Conservation (phyloP, 495 filamentous ascomycete species). For the Saxispiralis lemnorum region DNA sequence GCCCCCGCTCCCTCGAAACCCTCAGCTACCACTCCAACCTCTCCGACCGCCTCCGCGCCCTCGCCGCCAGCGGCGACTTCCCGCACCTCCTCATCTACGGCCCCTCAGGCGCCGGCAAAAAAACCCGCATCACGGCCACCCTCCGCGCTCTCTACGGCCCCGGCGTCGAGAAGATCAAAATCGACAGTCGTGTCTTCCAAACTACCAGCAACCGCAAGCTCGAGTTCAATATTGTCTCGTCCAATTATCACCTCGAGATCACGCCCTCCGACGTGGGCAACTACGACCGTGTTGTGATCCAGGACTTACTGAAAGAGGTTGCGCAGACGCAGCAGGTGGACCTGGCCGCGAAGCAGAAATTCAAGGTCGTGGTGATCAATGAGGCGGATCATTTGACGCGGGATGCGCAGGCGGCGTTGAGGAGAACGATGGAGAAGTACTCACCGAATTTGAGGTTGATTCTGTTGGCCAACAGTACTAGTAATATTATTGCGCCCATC, state of each 20-base stretch:
- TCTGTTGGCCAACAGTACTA: conserved; percentile 79
- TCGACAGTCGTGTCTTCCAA: conserved; percentile 69
- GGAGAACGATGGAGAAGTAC: conserved; percentile 98
- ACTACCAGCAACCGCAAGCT: conserved; percentile 82
- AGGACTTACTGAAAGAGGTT: conserved; percentile 91
- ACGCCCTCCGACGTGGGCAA: conserved; percentile 94
- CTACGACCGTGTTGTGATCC: conserved; percentile 86
- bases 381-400: conserved; percentile 90
- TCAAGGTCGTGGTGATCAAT: conserved; percentile 98
- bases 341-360: conserved; percentile 65
- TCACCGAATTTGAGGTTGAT: conserved; percentile 84
- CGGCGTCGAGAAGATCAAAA: conserved; percentile 26
- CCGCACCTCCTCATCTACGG: conserved; percentile 94
- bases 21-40: conserved; percentile 80
- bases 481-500: conserved; percentile 95
- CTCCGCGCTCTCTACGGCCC: conserved; percentile 20
- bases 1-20: conserved; percentile 71
- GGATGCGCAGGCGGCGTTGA: conserved; percentile 87
- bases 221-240: conserved; percentile 95
- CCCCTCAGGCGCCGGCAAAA: conserved; percentile 90
- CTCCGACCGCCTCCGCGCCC: conserved; percentile 67
- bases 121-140: conserved; percentile 87
- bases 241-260: conserved; percentile 92
- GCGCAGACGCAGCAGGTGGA: conserved; percentile 98
- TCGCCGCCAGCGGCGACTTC: conserved; percentile 91